A percentile compares a stretch with the other conserved stretches of the same genome.
Evolutionary conservation across 805 yeast species (phyloP).

Genomic region (Saccharomycopsis sp.): DNA sequence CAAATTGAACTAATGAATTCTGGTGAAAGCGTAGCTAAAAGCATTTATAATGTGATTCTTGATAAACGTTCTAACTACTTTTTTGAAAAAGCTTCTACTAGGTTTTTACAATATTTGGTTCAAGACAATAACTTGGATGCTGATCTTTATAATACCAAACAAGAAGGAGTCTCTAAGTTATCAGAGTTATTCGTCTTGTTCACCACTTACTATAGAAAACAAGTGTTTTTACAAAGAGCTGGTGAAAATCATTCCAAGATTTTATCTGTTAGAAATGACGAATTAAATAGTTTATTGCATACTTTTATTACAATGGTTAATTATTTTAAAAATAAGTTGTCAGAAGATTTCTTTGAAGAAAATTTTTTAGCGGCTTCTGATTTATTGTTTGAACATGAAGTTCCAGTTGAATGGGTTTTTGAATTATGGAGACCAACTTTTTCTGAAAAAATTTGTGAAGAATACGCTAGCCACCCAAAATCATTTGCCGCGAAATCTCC

Average conservation of each 20-base stretch:
- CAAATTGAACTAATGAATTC: conserved; percentile 61
- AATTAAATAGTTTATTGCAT: conserved; percentile 54
- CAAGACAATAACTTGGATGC: background rate
- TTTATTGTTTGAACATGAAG: conserved; percentile 32
- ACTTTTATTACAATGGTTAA: conserved; percentile 50
- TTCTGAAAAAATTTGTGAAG: conserved; percentile 21
- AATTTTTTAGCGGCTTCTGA: conserved; percentile 32
- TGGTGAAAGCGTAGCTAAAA: conserved; percentile 43
- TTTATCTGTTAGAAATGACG: conserved; percentile 63
- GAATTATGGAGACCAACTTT: conserved; percentile 59
- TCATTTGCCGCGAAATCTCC: background rate
- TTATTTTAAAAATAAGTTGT: conserved; percentile 29
- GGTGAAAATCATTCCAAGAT: conserved; percentile 52
- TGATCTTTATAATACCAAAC: background rate
- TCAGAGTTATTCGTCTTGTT: conserved; percentile 57
- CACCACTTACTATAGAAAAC: conserved; percentile 34
- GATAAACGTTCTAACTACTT: conserved; percentile 21
- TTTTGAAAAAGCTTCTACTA: conserved; percentile 31
- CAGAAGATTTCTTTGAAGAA: conserved; percentile 24
- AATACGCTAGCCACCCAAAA: conserved; percentile 15
- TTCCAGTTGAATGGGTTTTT: conserved; percentile 58
- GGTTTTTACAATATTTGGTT: conserved; percentile 32
- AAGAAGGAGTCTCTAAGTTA: conserved; percentile 4
- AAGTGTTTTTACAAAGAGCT: conserved; percentile 25
- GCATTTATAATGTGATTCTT: conserved; percentile 45